Conservation (phyloP, 1,284 basidiomycete species). For the Naganishia albida region DNA sequence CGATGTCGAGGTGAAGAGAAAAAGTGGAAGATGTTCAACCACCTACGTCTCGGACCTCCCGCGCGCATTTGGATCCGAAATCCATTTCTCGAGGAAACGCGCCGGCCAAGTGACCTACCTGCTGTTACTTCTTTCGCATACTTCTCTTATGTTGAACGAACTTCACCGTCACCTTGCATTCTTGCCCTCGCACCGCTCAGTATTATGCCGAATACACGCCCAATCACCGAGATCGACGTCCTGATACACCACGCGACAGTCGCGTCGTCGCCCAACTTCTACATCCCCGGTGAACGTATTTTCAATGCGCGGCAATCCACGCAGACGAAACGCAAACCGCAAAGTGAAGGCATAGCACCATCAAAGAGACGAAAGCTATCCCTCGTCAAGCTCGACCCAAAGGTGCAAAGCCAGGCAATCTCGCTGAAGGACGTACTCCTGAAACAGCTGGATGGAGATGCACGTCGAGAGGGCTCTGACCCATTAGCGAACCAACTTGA, state of each 20-base stretch:
- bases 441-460: constrained; percentile 12
- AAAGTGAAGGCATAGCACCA: not conserved
- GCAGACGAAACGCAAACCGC: not conserved
- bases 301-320: not conserved
- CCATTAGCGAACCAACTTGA: not conserved
- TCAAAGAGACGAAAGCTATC: not conserved
- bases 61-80: not conserved
- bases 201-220: no score
- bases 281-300: not conserved
- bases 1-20: not conserved
- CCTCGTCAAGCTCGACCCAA: not conserved
- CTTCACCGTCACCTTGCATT: not conserved
- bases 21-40: not conserved
- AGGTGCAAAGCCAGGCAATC: not conserved
- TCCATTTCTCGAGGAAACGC: no score
- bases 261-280: constrained; percentile 1
- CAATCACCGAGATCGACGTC: constrained; percentile 22
- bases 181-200: no score
- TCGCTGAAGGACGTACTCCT: constrained; percentile 6
- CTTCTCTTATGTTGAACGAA: not conserved
- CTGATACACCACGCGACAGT: constrained; percentile 8
- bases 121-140: not conserved
- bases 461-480: not conserved
- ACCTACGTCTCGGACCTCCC: not conserved
- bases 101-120: no score